A percentile compares a stretch with the other conserved stretches of the same genome.
Conservation (phyloP, 371 early-diverging fungal species). For the Syncephalastrum contaminatum region DNA sequence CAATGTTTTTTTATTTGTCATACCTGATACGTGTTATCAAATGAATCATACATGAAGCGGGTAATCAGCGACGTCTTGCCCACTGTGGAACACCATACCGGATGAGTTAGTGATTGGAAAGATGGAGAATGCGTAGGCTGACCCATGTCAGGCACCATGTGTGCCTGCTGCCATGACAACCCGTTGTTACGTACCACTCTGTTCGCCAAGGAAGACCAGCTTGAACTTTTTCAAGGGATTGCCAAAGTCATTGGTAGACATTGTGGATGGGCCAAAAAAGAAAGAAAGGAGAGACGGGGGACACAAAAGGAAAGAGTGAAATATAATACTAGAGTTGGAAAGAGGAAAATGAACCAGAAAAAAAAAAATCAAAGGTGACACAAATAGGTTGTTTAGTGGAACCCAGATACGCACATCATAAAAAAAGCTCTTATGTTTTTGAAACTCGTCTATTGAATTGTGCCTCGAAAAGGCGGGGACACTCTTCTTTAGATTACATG, state of each 20-base stretch:
- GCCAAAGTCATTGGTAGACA: conserved; percentile 39
- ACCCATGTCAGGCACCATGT: too few relatives aligned
- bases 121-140: neutral
- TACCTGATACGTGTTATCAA: conserved; percentile 89
- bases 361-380: too few relatives aligned
- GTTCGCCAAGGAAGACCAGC: conserved; percentile 95
- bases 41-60: conserved; percentile 98
- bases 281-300: conserved; percentile 12
- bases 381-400: too few relatives aligned
- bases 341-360: neutral
- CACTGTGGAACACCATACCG: conserved; percentile 47
- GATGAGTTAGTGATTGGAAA: neutral
- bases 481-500: too few relatives aligned
- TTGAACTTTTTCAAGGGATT: conserved; percentile 88
- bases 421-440: too few relatives aligned
- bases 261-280: conserved; percentile 9
- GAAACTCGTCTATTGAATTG: too few relatives aligned
- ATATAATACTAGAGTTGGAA: neutral
- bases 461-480: too few relatives aligned
- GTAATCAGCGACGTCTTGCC: conserved; percentile 98
- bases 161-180: too few relatives aligned
- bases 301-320: conserved; percentile 3
- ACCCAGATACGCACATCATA: too few relatives aligned
- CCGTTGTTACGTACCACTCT: conserved; percentile 75
- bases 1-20: neutral